phyloP scores from a whole-genome alignment of 768 basidiomycete species.

The Leucocoprinus sp. region DNA sequence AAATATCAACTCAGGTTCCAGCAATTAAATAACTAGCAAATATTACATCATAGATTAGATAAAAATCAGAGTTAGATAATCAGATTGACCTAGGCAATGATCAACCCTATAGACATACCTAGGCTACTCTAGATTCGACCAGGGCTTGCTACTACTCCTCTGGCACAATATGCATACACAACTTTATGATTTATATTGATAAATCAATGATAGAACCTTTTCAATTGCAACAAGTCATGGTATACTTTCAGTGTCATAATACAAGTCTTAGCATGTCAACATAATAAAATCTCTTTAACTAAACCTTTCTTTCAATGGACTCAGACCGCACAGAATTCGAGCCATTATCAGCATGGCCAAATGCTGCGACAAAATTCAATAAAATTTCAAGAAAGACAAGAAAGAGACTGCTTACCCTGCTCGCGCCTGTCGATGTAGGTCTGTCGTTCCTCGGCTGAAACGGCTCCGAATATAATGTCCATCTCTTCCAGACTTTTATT shows the following conservation, averaged over 20 bases:
- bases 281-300: neutral
- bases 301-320: slow-evolving; percentile 11
- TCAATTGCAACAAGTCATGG: neutral
- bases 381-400: neutral
- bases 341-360: slow-evolving; percentile 4
- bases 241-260: neutral
- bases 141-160: too few relatives aligned
- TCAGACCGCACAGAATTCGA: slow-evolving; percentile 8
- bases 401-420: slow-evolving; percentile 16
- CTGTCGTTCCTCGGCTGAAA: slow-evolving; percentile 45
- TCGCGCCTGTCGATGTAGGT: slow-evolving; percentile 43
- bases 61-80: too few relatives aligned
- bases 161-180: too few relatives aligned
- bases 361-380: slow-evolving; percentile 4
- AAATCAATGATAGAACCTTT: too few relatives aligned
- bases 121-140: too few relatives aligned
- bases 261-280: too few relatives aligned
- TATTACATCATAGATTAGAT: too few relatives aligned
- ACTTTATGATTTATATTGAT: too few relatives aligned
- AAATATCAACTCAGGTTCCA: too few relatives aligned
- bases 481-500: slow-evolving; percentile 48
- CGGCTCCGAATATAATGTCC: slow-evolving; percentile 48
- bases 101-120: too few relatives aligned
- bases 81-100: too few relatives aligned
- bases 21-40: too few relatives aligned